phyloP scores from a whole-genome alignment of 1,284 basidiomycete genomes.

The Inonotus hispidus region DNA sequence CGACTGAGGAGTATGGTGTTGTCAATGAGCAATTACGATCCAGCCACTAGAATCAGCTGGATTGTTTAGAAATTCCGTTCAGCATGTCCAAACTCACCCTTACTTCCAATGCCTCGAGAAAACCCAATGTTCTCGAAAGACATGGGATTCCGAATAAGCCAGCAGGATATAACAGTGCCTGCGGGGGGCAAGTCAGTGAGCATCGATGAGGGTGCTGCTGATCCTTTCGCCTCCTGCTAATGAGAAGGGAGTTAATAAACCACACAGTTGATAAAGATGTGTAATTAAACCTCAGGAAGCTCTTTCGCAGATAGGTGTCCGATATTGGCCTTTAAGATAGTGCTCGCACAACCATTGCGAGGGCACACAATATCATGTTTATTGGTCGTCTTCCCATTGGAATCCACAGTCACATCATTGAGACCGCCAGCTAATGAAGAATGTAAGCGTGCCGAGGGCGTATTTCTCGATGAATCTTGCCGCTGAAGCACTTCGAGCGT shows the following conservation, averaged over 20 bases:
- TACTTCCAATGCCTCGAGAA: slow-evolving; percentile 36
- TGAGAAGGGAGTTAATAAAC: neutral
- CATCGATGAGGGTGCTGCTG: slow-evolving; percentile 3
- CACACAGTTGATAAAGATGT: neutral
- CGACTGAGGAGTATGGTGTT: neutral
- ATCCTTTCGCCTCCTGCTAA: slow-evolving; percentile 17
- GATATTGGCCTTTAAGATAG: slow-evolving; percentile 65
- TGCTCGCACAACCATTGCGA: slow-evolving; percentile 65
- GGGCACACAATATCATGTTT: slow-evolving; percentile 75
- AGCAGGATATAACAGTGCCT: slow-evolving; percentile 55
- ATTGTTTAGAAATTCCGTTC: neutral
- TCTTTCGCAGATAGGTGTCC: slow-evolving; percentile 56
- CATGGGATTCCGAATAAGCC: slow-evolving; percentile 78
- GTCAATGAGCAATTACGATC: no score
- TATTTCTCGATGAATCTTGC: slow-evolving; percentile 25
- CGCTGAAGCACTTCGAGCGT: slow-evolving; percentile 47
- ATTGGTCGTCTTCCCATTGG: slow-evolving; percentile 36
- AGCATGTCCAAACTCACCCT: slow-evolving; percentile 25
- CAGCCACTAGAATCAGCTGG: no score
- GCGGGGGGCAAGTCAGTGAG: slow-evolving; percentile 14
- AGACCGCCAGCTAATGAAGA: slow-evolving; percentile 41
- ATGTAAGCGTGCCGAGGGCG: slow-evolving; percentile 34
- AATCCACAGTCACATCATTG: slow-evolving; percentile 35
- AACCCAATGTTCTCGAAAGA: slow-evolving; percentile 91
- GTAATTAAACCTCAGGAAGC: slow-evolving; percentile 46